phyloP scores from a whole-genome alignment of 106 monocot genomes.

The Vanilla planifolia region DNA sequence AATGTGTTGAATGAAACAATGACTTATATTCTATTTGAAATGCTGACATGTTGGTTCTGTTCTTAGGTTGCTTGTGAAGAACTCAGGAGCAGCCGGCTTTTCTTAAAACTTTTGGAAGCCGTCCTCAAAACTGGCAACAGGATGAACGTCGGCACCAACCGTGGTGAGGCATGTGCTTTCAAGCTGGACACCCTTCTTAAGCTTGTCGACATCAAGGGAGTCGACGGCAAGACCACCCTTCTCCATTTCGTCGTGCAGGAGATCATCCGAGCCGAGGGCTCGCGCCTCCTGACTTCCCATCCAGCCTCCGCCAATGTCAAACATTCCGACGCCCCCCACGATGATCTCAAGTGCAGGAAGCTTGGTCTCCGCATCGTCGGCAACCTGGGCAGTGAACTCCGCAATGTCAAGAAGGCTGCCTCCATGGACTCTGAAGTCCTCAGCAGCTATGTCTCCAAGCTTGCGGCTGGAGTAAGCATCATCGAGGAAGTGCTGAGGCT shows the following conservation, averaged over 20 bases:
- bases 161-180: slow-evolving; percentile 85
- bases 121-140: slow-evolving; percentile 92
- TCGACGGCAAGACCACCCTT: slow-evolving; percentile 88
- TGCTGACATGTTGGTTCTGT: slow-evolving; percentile 7
- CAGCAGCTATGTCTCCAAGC: slow-evolving; percentile 66
- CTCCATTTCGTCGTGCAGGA: slow-evolving; percentile 92
- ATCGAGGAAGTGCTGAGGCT: slow-evolving; percentile 45
- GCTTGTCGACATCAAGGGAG: slow-evolving; percentile 78
- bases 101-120: slow-evolving; percentile 85
- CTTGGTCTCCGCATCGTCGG: slow-evolving; percentile 59
- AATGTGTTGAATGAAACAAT: no score
- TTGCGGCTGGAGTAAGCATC: slow-evolving; percentile 54
- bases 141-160: slow-evolving; percentile 96
- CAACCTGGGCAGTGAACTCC: slow-evolving; percentile 51
- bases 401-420: slow-evolving; percentile 83
- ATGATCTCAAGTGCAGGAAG: slow-evolving; percentile 44
- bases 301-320: slow-evolving; percentile 2
- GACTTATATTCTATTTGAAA: no score
- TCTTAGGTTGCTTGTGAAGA: slow-evolving; percentile 80
- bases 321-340: slow-evolving; percentile 15
- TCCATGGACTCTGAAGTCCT: slow-evolving; percentile 83
- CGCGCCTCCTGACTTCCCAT: slow-evolving; percentile 31
- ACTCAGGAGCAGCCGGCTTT: slow-evolving; percentile 74
- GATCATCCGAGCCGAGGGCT: slow-evolving; percentile 69
- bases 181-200: slow-evolving; percentile 96